phyloP scores from a whole-genome alignment of 768 basidiomycete species.

The Hemileccinum impolitum region DNA sequence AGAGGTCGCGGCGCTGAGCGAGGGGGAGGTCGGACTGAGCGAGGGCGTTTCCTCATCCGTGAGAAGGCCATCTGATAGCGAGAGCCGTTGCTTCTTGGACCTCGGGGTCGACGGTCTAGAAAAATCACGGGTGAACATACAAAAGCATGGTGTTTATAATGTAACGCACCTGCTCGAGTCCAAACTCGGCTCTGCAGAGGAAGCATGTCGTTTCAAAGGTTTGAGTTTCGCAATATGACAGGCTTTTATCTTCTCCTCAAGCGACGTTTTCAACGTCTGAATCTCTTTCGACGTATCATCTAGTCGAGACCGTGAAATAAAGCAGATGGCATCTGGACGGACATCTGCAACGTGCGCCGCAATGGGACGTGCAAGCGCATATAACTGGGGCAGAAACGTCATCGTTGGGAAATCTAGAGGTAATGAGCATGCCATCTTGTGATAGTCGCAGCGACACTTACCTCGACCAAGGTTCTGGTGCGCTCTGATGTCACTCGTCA shows the following conservation, averaged over 20 bases:
- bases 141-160: conserved; percentile 1
- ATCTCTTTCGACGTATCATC: conserved; percentile 33
- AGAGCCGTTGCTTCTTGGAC: conserved; percentile 45
- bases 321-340: conserved; percentile 2
- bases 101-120: conserved; percentile 21
- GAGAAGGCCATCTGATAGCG: conserved; percentile 32
- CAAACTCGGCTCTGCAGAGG: conserved; percentile 38
- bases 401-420: conserved; percentile 33
- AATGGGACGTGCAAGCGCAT: conserved; percentile 38
- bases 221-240: conserved; percentile 40
- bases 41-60: conserved; percentile 32
- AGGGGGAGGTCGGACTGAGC: conserved; percentile 34
- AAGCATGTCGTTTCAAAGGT: conserved; percentile 45
- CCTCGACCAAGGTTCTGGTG: conserved; percentile 30
- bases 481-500: conserved; percentile 23
- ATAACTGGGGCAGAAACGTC: conserved; percentile 49
- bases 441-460: background rate
- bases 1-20: conserved; percentile 46
- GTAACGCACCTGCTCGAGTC: conserved; percentile 36
- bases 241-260: conserved; percentile 39
- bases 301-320: conserved; percentile 17
- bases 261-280: conserved; percentile 28
- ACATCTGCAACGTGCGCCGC: conserved; percentile 17
- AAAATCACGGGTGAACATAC: conserved; percentile 4
- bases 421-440: background rate